Evolutionary conservation across 1,139 yeast genomes (phyloP).

Genomic region (Nematodospora anomalae): DNA sequence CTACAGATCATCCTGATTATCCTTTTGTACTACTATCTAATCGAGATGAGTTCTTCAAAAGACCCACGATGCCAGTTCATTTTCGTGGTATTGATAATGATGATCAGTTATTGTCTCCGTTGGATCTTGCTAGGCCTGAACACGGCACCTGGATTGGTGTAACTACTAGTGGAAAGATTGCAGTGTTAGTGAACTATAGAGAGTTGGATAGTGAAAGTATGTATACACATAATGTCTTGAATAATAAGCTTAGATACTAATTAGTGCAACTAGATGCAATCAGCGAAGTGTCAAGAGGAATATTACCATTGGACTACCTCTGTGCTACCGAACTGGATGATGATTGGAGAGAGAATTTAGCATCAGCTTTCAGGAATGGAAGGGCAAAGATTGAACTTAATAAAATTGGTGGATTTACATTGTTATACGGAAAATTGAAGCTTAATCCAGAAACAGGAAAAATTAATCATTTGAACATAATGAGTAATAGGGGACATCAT

Average conservation of each 20-base stretch:
- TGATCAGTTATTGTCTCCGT: constrained; percentile 59
- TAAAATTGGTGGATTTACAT: constrained; percentile 79
- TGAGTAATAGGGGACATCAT: constrained; percentile 52
- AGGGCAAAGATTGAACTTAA: constrained; percentile 29
- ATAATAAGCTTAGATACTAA: constrained; percentile 2
- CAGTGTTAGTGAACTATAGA: constrained; percentile 75
- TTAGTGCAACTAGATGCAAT: constrained; percentile 17
- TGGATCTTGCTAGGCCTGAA: constrained; percentile 69
- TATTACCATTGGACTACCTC: constrained; percentile 62
- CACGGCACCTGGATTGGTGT: constrained; percentile 95
- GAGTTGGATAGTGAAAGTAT: constrained; percentile 32
- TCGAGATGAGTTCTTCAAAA: constrained; percentile 76
- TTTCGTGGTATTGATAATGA: constrained; percentile 38
- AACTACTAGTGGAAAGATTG: constrained; percentile 58
- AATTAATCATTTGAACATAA: constrained; percentile 42
- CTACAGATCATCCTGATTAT: constrained; percentile 61
- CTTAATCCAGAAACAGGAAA: constrained; percentile 22
- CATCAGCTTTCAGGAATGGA: constrained; percentile 24
- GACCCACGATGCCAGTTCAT: constrained; percentile 71
- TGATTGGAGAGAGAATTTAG: constrained; percentile 48
- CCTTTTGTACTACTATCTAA: constrained; percentile 76
- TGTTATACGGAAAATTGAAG: constrained; percentile 65
- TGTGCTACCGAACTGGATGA: constrained; percentile 35
- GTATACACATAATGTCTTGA: constrained; percentile 14
- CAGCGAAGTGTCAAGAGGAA: constrained; percentile 67